Evolutionary conservation across 2,329 filamentous ascomycete genomes (phyloP), one percentile per base, ranked within the genome.

Genomic region (Aspergillus sp.): DNA sequence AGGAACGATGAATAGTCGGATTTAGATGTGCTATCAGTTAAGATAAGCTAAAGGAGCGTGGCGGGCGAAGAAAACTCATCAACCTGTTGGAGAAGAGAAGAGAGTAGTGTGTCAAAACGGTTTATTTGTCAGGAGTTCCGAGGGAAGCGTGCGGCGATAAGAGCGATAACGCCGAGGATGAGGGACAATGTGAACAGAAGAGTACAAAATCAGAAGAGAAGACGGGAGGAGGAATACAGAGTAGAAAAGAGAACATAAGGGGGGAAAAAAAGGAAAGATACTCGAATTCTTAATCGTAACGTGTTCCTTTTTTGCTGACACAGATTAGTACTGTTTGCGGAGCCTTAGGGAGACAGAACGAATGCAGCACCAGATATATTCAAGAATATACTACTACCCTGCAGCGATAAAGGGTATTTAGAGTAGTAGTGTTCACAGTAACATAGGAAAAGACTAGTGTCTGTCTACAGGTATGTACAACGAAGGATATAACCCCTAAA

Each of bases 101-200:
- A 27, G 36, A 9, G 26, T 12, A 27, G 19, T 7, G 19, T 7
- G 27, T 26, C 12, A 39, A 26, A 19, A 7, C n/a, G 26, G 36
- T 26, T 8, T 9, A 19, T 39, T 39, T 26, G 36, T 39, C 36
- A 39, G 36, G 36, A 39, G 36, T 26, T 19, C 26, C 36, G 36
- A 39, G 26, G 8, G 26, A 36, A 36, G 34, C 34, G 34, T 36
- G 34, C 34, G 34, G n/a, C 45, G 45, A 48, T 30, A 12, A 40
- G 45, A 33, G 29, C 27, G 43, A 28, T 43, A 45, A 41, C 32
- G 27, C 12, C 19, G 19, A 19, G 19, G 36, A 39, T 7, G 8
- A 39, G 36, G 7, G 26, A n/a, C n/a, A n/a, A n/a, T 28, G 5
- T 36, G 34, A 36, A 36, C 34, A n/a, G n/a, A n/a, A n/a, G n/a